Conservation (phyloP, 768 basidiomycete genomes). For the Pleurotus sapidus region DNA sequence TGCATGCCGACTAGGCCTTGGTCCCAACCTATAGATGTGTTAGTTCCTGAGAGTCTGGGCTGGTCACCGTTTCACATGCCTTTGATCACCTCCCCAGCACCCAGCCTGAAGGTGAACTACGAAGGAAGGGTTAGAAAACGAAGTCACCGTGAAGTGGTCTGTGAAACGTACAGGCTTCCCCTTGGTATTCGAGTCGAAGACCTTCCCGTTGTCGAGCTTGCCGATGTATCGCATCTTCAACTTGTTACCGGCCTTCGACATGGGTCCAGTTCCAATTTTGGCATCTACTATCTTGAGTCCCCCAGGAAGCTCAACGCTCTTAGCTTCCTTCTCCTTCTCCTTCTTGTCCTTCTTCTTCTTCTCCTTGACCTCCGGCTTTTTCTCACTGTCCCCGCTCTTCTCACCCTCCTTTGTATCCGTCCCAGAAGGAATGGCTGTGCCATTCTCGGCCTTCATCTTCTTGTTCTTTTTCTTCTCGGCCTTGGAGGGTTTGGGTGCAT, state of each 20-base stretch:
- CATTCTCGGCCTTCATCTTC: constrained; percentile 68
- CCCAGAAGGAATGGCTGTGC: constrained; percentile 22
- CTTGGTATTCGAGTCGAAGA: constrained; percentile 79
- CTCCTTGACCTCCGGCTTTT: constrained; percentile 17
- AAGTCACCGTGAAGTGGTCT: constrained; percentile 2
- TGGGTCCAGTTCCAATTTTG: constrained; percentile 79
- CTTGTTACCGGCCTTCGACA: constrained; percentile 82
- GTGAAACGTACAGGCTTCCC: constrained; percentile 73
- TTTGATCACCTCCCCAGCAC: constrained; percentile 90
- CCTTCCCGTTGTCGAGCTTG: constrained; percentile 72
- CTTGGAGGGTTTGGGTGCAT: constrained; percentile 23
- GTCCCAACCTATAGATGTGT: constrained; percentile 71
- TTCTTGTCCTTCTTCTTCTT: constrained; percentile 25
- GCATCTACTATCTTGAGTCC: constrained; percentile 78
- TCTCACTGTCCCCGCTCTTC: constrained; percentile 30
- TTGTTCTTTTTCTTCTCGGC: constrained; percentile 51
- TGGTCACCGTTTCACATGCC: constrained; percentile 36
- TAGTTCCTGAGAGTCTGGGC: background rate
- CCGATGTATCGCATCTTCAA: constrained; percentile 92
- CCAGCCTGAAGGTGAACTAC: constrained; percentile 77
- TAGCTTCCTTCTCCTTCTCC: constrained; percentile 20
- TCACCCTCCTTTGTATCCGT: constrained; percentile 47
- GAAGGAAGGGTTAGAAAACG: background rate
- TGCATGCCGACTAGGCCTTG: constrained; percentile 91
- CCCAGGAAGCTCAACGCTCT: constrained; percentile 46